phyloP scores from a whole-genome alignment of 108 stramenopile genomes.

The Bacterosira constricta region DNA sequence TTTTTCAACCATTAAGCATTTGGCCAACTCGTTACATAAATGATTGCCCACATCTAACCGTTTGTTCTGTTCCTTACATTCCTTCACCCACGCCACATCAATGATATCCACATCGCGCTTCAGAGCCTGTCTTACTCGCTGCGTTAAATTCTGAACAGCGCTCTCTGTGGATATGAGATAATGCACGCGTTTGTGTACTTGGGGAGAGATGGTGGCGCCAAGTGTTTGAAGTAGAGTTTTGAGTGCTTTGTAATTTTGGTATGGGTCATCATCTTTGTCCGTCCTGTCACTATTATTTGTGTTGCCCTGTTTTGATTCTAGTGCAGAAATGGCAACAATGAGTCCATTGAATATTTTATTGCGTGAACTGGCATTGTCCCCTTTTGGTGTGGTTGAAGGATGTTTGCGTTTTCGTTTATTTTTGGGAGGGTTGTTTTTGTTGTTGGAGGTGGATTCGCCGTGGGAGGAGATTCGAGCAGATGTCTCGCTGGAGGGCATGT shows the following conservation, averaged over 20 bases:
- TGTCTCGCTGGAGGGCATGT: too few species aligned
- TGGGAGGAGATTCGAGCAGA: too few species aligned
- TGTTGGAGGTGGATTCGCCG: too few species aligned
- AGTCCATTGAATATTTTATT: slow-evolving; percentile 52
- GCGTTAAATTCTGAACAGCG: slow-evolving; percentile 58
- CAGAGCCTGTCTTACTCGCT: slow-evolving; percentile 81
- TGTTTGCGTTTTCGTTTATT: too few species aligned
- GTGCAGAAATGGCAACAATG: slow-evolving; percentile 60
- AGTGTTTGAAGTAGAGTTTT: slow-evolving; percentile 30
- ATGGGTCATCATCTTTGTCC: background rate
- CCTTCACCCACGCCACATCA: slow-evolving; percentile 57
- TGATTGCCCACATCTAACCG: slow-evolving; percentile 19
- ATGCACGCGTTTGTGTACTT: slow-evolving; percentile 70
- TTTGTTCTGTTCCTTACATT: slow-evolving; percentile 23
- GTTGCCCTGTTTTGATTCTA: slow-evolving; percentile 24
- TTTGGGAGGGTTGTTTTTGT: too few species aligned
- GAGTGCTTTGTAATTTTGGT: slow-evolving; percentile 38
- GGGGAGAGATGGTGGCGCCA: slow-evolving; percentile 65
- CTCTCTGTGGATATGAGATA: slow-evolving; percentile 54
- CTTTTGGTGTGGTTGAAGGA: too few species aligned
- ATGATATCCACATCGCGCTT: slow-evolving; percentile 70
- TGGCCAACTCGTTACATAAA: slow-evolving; percentile 8
- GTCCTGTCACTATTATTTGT: background rate
- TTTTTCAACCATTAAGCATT: slow-evolving; percentile 13
- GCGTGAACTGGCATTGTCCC: too few species aligned